Evolutionary conservation across 345 rosid species (phyloP).

Genomic region (Ceriops decandra): DNA sequence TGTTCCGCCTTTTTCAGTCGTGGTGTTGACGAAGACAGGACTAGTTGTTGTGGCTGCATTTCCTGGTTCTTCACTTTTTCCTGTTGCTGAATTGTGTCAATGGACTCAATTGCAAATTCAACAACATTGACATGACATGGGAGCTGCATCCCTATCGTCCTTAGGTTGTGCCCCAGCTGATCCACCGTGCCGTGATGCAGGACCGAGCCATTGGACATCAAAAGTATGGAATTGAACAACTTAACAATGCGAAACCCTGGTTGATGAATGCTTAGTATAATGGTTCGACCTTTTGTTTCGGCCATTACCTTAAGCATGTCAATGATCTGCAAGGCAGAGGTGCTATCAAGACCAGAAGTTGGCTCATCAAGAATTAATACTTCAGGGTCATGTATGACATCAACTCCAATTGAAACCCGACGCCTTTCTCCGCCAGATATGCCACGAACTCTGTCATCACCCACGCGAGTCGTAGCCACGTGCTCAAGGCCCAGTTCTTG

Average conservation of each 20-base stretch:
- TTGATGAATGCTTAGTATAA: conserved; percentile 80
- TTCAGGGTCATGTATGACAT: conserved; percentile 80
- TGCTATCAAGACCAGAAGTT: conserved; percentile 94
- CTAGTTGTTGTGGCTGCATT: conserved; percentile 17
- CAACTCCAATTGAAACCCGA: conserved; percentile 93
- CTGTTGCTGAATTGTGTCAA: conserved; percentile 46
- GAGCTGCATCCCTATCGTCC: conserved; percentile 51
- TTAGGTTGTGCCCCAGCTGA: conserved; percentile 49
- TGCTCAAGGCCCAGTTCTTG: conserved; percentile 82
- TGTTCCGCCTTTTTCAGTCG: conserved; percentile 31
- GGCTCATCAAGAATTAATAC: conserved; percentile 95
- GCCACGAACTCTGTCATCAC: conserved; percentile 78
- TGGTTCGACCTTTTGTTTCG: conserved; percentile 67
- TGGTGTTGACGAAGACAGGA: conserved; percentile 19
- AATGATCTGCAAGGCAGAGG: conserved; percentile 74
- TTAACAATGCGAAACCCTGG: conserved; percentile 92
- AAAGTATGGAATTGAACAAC: conserved; percentile 64
- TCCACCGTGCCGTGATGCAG: conserved; percentile 78
- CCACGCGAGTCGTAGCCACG: conserved; percentile 63
- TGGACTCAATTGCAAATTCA: conserved; percentile 82
- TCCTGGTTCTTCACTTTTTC: conserved; percentile 19
- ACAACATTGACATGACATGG: conserved; percentile 68
- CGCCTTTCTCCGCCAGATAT: conserved; percentile 97
- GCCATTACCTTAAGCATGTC: conserved; percentile 92
- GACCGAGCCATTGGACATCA: conserved; percentile 73